Percentiles rank a stretch among this genome's conserved stretches.
Conservation (phyloP, 768 basidiomycete species). For the Tephrocybe sp. region DNA sequence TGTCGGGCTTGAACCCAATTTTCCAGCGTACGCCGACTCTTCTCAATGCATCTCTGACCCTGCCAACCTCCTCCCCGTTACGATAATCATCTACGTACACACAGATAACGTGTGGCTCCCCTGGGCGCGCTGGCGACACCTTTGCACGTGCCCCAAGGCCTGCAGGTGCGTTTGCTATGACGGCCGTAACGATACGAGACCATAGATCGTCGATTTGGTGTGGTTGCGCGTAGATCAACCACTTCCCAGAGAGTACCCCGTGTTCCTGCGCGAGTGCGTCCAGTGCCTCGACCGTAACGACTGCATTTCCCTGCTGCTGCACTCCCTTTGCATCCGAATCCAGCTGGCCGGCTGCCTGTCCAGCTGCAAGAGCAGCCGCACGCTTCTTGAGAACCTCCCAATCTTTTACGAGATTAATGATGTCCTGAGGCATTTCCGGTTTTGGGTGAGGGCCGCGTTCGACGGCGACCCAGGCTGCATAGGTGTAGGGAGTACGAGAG, state of each 20-base stretch:
- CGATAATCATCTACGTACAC: conserved; percentile 33
- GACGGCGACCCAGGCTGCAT: conserved; percentile 35
- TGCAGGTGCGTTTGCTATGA: conserved; percentile 12
- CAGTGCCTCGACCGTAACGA: conserved; percentile 29
- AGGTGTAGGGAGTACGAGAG: conserved; percentile 29
- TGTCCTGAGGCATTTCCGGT: conserved; percentile 3
- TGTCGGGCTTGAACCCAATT: conserved; percentile 41
- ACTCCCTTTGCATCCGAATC: background rate
- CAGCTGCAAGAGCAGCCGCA: background rate
- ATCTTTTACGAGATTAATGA: conserved; percentile 7
- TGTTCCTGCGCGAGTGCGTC: conserved; percentile 34
- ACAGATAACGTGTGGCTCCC: conserved; percentile 35
- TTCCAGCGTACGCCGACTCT: conserved; percentile 32
- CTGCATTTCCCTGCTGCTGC: background rate
- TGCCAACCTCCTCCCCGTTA: conserved; percentile 24
- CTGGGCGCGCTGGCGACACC: conserved; percentile 31
- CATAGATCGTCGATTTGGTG: conserved; percentile 33
- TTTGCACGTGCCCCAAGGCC: conserved; percentile 27
- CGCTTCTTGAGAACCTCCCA: conserved; percentile 12
- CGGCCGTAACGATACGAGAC: conserved; percentile 29
- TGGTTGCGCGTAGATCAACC: conserved; percentile 36
- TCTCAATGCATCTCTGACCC: conserved; percentile 33
- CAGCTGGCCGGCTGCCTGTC: background rate
- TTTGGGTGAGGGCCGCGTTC: conserved; percentile 21
- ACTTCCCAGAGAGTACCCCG: conserved; percentile 34